Conservation (phyloP, 2,329 filamentous ascomycete genomes). For the Penicillium sp. region DNA sequence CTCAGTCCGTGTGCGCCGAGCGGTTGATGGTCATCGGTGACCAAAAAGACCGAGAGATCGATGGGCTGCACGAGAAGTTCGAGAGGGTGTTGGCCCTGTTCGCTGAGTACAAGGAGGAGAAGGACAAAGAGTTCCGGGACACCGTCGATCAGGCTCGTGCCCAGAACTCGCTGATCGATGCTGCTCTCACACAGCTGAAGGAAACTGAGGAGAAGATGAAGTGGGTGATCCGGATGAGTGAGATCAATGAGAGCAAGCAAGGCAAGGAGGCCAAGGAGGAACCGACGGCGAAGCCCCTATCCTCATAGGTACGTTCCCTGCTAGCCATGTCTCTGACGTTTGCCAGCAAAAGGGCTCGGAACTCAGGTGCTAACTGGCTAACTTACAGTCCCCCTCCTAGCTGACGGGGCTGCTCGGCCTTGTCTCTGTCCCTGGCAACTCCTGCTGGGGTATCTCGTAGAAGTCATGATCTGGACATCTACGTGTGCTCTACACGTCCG, state of each 20-base stretch:
- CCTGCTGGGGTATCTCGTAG: neutral
- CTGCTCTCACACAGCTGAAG: conserved; percentile 43
- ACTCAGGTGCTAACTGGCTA: neutral
- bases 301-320: neutral
- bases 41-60: conserved; percentile 49
- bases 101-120: conserved; percentile 45
- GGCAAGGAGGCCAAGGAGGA: conserved; percentile 30
- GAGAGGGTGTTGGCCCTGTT: conserved; percentile 44
- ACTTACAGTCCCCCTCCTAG: neutral
- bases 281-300: neutral
- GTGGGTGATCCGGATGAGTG: conserved; percentile 48
- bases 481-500: neutral
- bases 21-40: conserved; percentile 49
- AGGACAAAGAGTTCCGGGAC: conserved; percentile 43
- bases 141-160: conserved; percentile 34
- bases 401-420: neutral
- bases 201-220: conserved; percentile 50
- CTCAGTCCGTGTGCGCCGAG: conserved; percentile 39
- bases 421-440: neutral
- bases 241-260: neutral
- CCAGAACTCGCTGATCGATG: conserved; percentile 38
- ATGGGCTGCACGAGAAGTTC: conserved; percentile 42
- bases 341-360: neutral
- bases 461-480: neutral
- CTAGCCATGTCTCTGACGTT: neutral